Evolutionary conservation across 768 basidiomycete species (phyloP).

Genomic region (Hypholoma sublateritium): DNA sequence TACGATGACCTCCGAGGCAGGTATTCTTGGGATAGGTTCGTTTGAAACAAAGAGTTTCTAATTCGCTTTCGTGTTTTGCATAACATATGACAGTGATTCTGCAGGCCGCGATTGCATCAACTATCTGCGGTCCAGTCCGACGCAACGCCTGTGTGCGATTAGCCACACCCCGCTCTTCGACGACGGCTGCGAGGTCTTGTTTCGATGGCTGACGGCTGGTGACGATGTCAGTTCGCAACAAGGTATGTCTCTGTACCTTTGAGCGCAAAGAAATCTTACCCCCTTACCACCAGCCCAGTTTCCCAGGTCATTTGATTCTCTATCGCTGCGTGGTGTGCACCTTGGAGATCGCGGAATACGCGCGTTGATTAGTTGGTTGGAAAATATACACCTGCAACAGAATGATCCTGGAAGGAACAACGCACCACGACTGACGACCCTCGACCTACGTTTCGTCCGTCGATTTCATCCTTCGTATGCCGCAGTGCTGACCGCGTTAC

Average conservation of each 20-base stretch:
- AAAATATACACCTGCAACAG: not conserved
- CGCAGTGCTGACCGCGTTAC: not conserved
- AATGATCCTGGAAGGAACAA: not conserved
- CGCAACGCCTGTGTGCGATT: not conserved
- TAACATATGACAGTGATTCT: not conserved
- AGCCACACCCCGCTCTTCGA: not conserved
- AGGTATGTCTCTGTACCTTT: not conserved
- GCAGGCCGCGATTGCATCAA: slow-evolving; percentile 1
- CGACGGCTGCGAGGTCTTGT: slow-evolving; percentile 5
- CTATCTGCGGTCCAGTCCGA: not conserved
- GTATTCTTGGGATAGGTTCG: too few relatives aligned
- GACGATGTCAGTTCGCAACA: not conserved
- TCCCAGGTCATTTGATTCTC: slow-evolving; percentile 7
- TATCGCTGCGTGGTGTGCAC: slow-evolving; percentile 11
- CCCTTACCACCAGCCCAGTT: not conserved
- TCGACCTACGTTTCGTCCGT: slow-evolving; percentile 12
- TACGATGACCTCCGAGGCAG: too few relatives aligned
- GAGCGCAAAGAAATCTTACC: not conserved
- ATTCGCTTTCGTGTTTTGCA: not conserved
- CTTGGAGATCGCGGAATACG: slow-evolving; percentile 15
- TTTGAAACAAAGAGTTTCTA: too few relatives aligned
- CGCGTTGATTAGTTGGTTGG: slow-evolving; percentile 14
- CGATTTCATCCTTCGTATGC: too few relatives aligned
- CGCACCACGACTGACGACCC: not conserved
- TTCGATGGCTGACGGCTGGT: slow-evolving; percentile 6